Evolutionary conservation across 352 stramenopile species (phyloP), one percentile per base, ranked within the genome.

Genomic region (Thalassiosira ordinaria): DNA sequence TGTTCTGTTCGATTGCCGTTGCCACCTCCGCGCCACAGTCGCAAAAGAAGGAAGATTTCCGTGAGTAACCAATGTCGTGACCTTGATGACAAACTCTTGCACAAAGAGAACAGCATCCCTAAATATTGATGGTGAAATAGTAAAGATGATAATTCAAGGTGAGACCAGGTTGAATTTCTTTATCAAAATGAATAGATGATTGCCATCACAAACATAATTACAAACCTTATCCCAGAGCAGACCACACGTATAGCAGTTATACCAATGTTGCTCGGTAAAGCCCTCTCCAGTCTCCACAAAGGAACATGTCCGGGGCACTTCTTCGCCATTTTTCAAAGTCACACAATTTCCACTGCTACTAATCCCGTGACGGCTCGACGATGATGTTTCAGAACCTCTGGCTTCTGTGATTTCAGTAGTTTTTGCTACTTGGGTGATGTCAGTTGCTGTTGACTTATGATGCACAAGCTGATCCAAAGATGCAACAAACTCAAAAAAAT

Each of bases 1-100:
- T 68, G 51, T 80, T 88, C 60, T 87, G 37, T 63, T 80, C 71
- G 1, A 64, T 59, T 20, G 72, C 75, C 51, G 67, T 83, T 26
- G 66, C 74, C 46, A 86, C 74, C 63, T 93, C 86, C 6, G 89
- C 90, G 2, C 91, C 93, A 84, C 93, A 97, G 80, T 97, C 93
- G 68, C 93, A 97, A 70, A 97, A 97, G 73, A 97, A 97, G 11
- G 81, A 92, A 41, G 78, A 92, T 63, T 89, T 90, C 33, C 93
- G 73, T 29, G 91, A 93, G 61, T 96, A 96, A 11, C 82, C 81
- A 26, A 96, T 90, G 52, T 95, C 91, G 76, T 97, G 92, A 13
- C 89, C 92, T 47, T 86, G 71, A 69, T 96, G 91, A 73, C 70
- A 72, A 53, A 89, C 64, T 24, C 87, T 72, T 20, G 85, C 89